phyloP scores from a whole-genome alignment of 495 filamentous ascomycete species.

The Chaetomium tenue region DNA sequence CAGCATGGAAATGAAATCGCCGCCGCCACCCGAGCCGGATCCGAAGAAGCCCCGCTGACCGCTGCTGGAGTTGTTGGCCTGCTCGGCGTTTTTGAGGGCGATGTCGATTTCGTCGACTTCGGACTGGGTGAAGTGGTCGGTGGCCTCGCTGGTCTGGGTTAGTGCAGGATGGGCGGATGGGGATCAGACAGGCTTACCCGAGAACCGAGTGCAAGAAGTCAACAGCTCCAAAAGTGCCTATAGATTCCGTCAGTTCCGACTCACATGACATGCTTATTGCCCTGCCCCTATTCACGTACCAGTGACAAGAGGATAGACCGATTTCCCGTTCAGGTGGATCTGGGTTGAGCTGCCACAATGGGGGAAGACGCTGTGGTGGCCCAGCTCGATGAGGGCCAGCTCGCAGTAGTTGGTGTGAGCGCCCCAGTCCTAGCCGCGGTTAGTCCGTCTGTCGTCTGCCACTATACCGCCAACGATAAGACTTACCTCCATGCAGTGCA shows the following conservation, averaged over 20 bases:
- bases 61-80: conserved; percentile 24
- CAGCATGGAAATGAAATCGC: conserved; percentile 67
- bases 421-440: conserved; percentile 65
- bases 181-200: conserved; percentile 43
- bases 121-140: conserved; percentile 91
- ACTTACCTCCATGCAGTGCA: conserved; percentile 76
- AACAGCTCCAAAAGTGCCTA: conserved; percentile 75
- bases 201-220: conserved; percentile 97
- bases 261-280: conserved; percentile 9
- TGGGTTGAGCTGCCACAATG: conserved; percentile 75
- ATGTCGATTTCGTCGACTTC: conserved; percentile 88
- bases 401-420: conserved; percentile 96
- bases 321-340: conserved; percentile 68
- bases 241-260: background rate
- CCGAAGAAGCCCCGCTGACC: conserved; percentile 47
- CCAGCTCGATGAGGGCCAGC: conserved; percentile 80
- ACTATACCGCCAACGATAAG: background rate
- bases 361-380: conserved; percentile 76
- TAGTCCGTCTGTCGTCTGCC: background rate
- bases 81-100: conserved; percentile 60
- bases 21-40: conserved; percentile 37
- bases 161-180: background rate
- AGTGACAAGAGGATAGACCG: conserved; percentile 84
- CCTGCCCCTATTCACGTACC: conserved; percentile 45
- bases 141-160: conserved; percentile 61